Conservation (phyloP, 2,329 filamentous ascomycete genomes). For the Dactylella cylindrospora region DNA sequence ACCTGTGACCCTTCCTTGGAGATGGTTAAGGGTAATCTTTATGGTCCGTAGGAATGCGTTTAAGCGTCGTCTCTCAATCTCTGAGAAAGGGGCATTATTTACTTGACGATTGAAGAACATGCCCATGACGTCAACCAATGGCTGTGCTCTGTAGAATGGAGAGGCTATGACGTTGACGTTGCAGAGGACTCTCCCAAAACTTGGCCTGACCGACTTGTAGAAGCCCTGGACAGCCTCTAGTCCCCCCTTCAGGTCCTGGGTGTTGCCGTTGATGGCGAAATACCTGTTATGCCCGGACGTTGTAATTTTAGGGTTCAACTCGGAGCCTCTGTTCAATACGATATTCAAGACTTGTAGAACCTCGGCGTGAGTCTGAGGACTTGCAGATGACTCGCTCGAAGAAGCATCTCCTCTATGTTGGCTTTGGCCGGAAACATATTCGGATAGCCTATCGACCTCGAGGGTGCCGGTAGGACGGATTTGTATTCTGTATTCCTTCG, state of each 20-base stretch:
- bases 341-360: constrained; percentile 27
- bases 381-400: not conserved
- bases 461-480: constrained; percentile 4
- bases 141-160: constrained; percentile 60
- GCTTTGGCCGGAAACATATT: constrained; percentile 16
- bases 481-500: constrained; percentile 5
- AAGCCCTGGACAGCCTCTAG: constrained; percentile 57
- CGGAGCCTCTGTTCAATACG: constrained; percentile 13
- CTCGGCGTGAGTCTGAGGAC: not conserved
- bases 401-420: constrained; percentile 10
- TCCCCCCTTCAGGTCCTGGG: constrained; percentile 56
- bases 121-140: constrained; percentile 52
- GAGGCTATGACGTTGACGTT: constrained; percentile 65
- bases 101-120: constrained; percentile 48
- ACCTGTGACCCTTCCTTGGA: not conserved
- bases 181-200: constrained; percentile 61
- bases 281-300: constrained; percentile 60
- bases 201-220: constrained; percentile 57
- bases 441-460: constrained; percentile 1
- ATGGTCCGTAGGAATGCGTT: constrained; percentile 8
- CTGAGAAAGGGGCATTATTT: constrained; percentile 2
- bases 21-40: constrained; percentile 17
- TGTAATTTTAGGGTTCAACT: constrained; percentile 50
- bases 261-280: constrained; percentile 54
- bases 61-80: constrained; percentile 2